A percentile compares a stretch with the other conserved stretches of the same genome.
Evolutionary conservation across 345 rosid genomes (phyloP).

Genomic region (Salix arbutifolia): DNA sequence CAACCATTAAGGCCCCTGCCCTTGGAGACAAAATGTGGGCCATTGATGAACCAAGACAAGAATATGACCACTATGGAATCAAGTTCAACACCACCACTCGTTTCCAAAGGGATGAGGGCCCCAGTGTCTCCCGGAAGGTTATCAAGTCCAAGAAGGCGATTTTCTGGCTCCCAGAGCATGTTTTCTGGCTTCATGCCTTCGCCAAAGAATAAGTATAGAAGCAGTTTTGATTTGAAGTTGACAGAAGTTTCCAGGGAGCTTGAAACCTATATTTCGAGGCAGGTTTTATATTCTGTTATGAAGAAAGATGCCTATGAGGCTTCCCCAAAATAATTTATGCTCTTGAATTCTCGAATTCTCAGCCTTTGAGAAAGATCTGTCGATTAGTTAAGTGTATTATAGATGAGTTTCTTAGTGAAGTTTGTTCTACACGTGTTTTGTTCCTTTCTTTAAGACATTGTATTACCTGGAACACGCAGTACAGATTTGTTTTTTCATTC

Average conservation of each 20-base stretch:
- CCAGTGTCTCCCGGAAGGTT: constrained; percentile 59
- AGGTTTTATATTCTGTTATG: constrained; percentile 73
- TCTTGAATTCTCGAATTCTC: constrained; percentile 34
- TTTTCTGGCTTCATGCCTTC: constrained; percentile 47
- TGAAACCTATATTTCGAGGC: constrained; percentile 80
- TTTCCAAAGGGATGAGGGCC: constrained; percentile 41
- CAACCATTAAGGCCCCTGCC: constrained; percentile 70
- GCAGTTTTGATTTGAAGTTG: constrained; percentile 79
- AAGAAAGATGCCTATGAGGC: constrained; percentile 69
- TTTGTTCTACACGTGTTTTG: background rate
- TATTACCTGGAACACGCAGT: background rate
- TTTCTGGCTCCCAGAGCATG: constrained; percentile 58
- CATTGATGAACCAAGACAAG: constrained; percentile 49
- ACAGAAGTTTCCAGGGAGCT: constrained; percentile 87
- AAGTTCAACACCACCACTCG: constrained; percentile 46
- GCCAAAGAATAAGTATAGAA: constrained; percentile 68
- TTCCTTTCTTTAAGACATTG: background rate
- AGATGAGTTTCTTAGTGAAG: background rate
- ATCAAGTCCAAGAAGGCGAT: constrained; percentile 84
- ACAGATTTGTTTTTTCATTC: background rate
- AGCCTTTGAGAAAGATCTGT: constrained; percentile 52
- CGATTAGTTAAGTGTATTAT: constrained; percentile 18
- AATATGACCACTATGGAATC: constrained; percentile 26
- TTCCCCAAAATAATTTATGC: constrained; percentile 47
- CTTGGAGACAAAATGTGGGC: constrained; percentile 69